These are phyloP conservation scores for Bipolaris bicolor DNA, from an alignment of 2,329 filamentous ascomycete species.

Conservation along the genomic window DNA sequence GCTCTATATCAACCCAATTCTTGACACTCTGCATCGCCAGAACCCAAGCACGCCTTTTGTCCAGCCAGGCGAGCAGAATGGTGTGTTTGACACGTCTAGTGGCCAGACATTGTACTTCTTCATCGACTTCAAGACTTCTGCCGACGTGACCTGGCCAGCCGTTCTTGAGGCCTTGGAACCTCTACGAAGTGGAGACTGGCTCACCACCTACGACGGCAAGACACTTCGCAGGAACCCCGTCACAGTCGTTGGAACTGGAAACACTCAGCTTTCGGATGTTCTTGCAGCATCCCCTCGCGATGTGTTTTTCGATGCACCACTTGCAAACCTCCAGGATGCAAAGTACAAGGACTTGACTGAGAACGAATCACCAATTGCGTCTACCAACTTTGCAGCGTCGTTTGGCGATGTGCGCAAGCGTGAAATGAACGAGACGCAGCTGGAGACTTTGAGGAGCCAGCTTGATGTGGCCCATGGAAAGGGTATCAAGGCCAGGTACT, in stretches of 20 bases:
- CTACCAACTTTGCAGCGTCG: constrained; percentile 55
- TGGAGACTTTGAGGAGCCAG: constrained; percentile 59
- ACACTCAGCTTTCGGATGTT: constrained; percentile 53
- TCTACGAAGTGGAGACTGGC: constrained; percentile 59
- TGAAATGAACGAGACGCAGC: constrained; percentile 56
- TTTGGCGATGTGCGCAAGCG: constrained; percentile 49
- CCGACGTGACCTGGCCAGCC: constrained; percentile 60
- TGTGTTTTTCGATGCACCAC: constrained; percentile 67
- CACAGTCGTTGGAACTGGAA: constrained; percentile 68
- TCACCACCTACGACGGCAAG: constrained; percentile 59
- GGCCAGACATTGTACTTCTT: constrained; percentile 68
- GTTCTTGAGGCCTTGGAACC: constrained; percentile 64
- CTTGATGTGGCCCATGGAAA: constrained; percentile 60
- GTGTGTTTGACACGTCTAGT: constrained; percentile 65
- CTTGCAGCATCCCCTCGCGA: constrained; percentile 46
- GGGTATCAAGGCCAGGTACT: constrained; percentile 67
- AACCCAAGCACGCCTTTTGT: constrained; percentile 61
- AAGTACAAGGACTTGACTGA: constrained; percentile 55
- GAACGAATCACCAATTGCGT: constrained; percentile 61
- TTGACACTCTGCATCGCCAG: constrained; percentile 61
- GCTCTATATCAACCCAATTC: constrained; percentile 66
- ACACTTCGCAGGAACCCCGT: constrained; percentile 57
- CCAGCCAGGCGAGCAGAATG: constrained; percentile 58
- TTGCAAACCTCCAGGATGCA: constrained; percentile 52
- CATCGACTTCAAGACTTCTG: constrained; percentile 68